Evolutionary conservation across 306 rosid species (phyloP).

Genomic region (Cucumis sativus): Cucumber_9930_V3 NC_026657.2:37836501-37837000

Average conservation of each 20-base stretch:
- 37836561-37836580: too few species aligned
- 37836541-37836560: too few species aligned
- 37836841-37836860: neutral
- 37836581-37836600: conserved; percentile 13
- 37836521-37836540: too few species aligned
- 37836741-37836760: neutral
- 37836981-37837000: too few species aligned
- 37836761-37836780: neutral
- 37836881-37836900: too few species aligned
- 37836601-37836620: conserved; percentile 98
- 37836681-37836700: neutral
- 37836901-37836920: too few species aligned
- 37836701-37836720: neutral
- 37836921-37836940: too few species aligned
- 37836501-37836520: too few species aligned
- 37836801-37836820: neutral
- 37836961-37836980: too few species aligned
- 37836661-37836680: conserved; percentile 46
- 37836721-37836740: neutral
- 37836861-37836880: too few species aligned
- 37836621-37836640: conserved; percentile 93
- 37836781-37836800: neutral
- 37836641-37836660: conserved; percentile 98
- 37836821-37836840: neutral
- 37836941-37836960: too few species aligned